Evolutionary conservation across 2,329 filamentous ascomycete genomes (phyloP).

Genomic region (Diaporthe aspalathi): DNA sequence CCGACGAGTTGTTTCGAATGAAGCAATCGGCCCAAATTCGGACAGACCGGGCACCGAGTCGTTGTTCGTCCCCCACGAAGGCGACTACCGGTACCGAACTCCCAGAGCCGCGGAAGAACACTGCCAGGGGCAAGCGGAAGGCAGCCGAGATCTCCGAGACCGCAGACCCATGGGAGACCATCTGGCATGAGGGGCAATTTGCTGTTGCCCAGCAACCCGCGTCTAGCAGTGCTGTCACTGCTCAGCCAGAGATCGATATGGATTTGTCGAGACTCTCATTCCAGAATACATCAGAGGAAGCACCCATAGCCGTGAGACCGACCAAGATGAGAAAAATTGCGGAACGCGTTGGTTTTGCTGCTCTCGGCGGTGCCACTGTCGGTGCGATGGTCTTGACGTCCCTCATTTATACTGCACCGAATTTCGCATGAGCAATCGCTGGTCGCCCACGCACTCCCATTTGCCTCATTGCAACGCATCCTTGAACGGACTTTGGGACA

Average conservation of each 20-base stretch:
- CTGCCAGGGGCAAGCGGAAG: constrained; percentile 32
- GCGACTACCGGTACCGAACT: background rate
- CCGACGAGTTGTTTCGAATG: constrained; percentile 25
- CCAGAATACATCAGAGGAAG: constrained; percentile 17
- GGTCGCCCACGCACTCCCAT: background rate
- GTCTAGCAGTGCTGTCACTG: background rate
- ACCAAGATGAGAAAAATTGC: constrained; percentile 47
- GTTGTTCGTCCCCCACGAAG: background rate
- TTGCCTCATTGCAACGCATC: background rate
- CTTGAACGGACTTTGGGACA: background rate
- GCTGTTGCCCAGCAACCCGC: background rate
- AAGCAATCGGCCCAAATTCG: background rate
- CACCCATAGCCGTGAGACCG: constrained; percentile 38
- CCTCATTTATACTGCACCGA: constrained; percentile 53
- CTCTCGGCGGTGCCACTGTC: constrained; percentile 50
- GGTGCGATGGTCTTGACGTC: constrained; percentile 51
- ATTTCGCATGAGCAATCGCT: constrained; percentile 43
- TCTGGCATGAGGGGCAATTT: constrained; percentile 27
- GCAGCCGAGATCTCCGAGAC: constrained; percentile 34
- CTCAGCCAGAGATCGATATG: constrained; percentile 15
- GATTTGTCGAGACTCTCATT: constrained; percentile 33
- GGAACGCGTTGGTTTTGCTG: constrained; percentile 51
- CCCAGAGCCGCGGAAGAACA: background rate
- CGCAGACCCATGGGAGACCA: constrained; percentile 7
- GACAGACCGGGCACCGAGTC: background rate